Percentiles rank a stretch among this genome's conserved stretches.
These are phyloP conservation scores for Cerioporus squamosus DNA, from an alignment of 1,284 basidiomycete species.

Conservation along the genomic window DNA sequence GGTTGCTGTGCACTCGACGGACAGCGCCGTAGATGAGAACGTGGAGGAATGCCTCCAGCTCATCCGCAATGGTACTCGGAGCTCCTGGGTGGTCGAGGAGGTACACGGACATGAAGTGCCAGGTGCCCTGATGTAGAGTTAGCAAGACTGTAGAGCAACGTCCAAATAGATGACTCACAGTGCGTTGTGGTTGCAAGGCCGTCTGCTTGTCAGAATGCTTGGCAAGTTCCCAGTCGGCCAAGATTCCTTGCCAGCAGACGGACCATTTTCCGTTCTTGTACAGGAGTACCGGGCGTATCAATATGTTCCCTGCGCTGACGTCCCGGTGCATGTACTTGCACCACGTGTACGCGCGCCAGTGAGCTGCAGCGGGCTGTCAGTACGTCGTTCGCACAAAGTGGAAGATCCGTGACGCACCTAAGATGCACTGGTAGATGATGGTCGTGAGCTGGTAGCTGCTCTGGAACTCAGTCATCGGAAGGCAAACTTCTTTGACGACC, in stretches of 20 bases:
- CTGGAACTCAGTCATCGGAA: too few species aligned
- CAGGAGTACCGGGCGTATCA: conserved; percentile 2
- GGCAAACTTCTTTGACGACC: too few species aligned
- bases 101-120: conserved; percentile 12
- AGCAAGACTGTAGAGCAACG: background rate
- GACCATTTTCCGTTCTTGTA: background rate
- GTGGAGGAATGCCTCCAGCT: conserved; percentile 14
- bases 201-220: background rate
- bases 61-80: conserved; percentile 11
- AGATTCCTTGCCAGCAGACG: conserved; percentile 1
- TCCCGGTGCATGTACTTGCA: conserved; percentile 12
- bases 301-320: conserved; percentile 16
- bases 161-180: background rate
- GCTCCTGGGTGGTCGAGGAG: background rate
- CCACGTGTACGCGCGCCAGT: background rate
- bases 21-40: conserved; percentile 9
- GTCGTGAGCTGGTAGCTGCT: too few species aligned
- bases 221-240: conserved; percentile 19
- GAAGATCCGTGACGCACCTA: too few species aligned
- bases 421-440: too few species aligned
- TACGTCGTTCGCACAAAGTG: too few species aligned
- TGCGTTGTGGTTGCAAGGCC: conserved; percentile 1
- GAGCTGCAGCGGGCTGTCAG: too few species aligned
- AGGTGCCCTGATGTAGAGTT: conserved; percentile 10
- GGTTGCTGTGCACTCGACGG: conserved; percentile 1